Conservation (phyloP, 345 rosid species). For the Laguncularia racemosa region DNA sequence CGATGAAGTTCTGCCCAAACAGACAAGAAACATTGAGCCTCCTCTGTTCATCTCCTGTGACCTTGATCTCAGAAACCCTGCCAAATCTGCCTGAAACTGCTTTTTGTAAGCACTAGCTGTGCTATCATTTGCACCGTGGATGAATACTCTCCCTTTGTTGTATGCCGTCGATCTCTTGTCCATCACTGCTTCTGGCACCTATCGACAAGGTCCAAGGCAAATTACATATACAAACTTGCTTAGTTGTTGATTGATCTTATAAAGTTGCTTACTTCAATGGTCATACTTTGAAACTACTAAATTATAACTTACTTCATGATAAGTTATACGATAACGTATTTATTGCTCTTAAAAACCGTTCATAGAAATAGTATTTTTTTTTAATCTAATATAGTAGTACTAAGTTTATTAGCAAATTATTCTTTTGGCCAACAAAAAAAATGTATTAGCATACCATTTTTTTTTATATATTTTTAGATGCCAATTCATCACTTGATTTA, state of each 20-base stretch:
- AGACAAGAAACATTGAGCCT: conserved; percentile 92
- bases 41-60: conserved; percentile 73
- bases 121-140: conserved; percentile 62
- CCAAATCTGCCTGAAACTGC: conserved; percentile 76
- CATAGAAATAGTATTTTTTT: too few species aligned
- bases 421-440: too few species aligned
- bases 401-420: too few species aligned
- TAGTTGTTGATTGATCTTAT: background rate
- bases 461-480: too few species aligned
- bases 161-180: conserved; percentile 66
- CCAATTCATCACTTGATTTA: too few species aligned
- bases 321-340: too few species aligned
- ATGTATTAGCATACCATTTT: too few species aligned
- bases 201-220: background rate
- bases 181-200: conserved; percentile 77
- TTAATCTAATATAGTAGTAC: too few species aligned
- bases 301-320: too few species aligned
- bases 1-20: conserved; percentile 75
- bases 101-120: conserved; percentile 59
- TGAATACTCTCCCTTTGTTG: conserved; percentile 76
- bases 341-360: too few species aligned
- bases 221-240: background rate
- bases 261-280: too few species aligned
- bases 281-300: too few species aligned
- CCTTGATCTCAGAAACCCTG: conserved; percentile 55